Base-by-base conservation (phyloP, 1,284 basidiomycete species). In the Ustilago xerochloae region DNA sequence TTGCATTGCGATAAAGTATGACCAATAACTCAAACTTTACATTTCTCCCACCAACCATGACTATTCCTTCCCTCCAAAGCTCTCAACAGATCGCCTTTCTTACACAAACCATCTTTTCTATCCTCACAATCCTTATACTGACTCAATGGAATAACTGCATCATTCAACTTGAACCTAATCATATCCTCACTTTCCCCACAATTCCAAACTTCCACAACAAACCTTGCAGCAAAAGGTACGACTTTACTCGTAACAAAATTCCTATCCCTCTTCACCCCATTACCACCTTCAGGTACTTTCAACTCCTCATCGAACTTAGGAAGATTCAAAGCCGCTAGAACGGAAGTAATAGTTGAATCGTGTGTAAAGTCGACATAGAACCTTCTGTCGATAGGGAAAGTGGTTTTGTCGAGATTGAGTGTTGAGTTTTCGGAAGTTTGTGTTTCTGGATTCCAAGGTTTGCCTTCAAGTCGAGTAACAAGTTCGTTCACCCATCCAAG, bases 401-500 rank as follows among this genome's bases (percentile, higher is more conserved):
- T 75, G 3, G 55, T 41, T 2, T 62, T n/a, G 38, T 83, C 63
- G 4, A 47, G 15, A 45, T 81, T 75, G 24, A 82, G 62, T 13
- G 82, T 83, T 5, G 71, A 35, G 48, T 84, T 84, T 63, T 84
- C 81, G 7, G 66, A 73, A 39, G 82, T 82, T 53, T 80, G 77
- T 15, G 72, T 68, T 3, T 36, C 26, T 0, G 45, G 30, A 39
- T 79, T 35, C 77, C 77, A 81, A 5, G 63, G 53, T 16, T 36
- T 55, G 7, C 48, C 26, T 10, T 66, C 73, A 38, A 84, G 50
- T 1, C 82, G 72, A 16, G 78, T 58, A 15, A 82, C 47, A 18
- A 84, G 53, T 72, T 86, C 85, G 51, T 84, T 80, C 3, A 95
- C 84, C 84, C 91, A 97, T 24, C 93, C 94, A 32, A 92, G 87